A percentile compares a stretch with the other conserved stretches of the same genome.
These are phyloP conservation scores for Calonectria fujianensis DNA, from an alignment of 2,329 filamentous ascomycete genomes.

Conservation along the genomic window DNA sequence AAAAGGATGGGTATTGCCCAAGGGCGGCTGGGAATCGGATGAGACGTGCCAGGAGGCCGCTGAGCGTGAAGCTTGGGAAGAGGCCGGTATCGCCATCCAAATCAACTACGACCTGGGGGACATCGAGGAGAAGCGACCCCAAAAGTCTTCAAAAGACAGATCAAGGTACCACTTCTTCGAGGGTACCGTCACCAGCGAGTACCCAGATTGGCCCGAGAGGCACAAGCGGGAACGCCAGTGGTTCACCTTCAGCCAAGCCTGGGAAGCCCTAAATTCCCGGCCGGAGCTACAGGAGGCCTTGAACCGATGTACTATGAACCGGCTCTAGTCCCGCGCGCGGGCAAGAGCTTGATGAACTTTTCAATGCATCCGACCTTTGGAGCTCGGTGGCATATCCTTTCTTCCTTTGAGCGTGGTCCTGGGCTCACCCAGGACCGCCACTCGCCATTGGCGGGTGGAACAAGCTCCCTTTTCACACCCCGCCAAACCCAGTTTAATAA, in stretches of 20 bases:
- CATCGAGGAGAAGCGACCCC: constrained; percentile 88
- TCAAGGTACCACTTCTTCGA: constrained; percentile 88
- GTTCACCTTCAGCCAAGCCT: constrained; percentile 91
- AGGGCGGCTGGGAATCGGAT: constrained; percentile 98
- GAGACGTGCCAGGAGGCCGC: constrained; percentile 92
- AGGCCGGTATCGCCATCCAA: constrained; percentile 91
- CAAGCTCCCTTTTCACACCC: constrained; percentile 16
- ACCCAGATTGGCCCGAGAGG: constrained; percentile 93
- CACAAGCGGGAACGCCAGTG: constrained; percentile 93
- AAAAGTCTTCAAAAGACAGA: constrained; percentile 80
- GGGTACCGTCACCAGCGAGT: constrained; percentile 89
- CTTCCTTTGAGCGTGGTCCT: constrained; percentile 24
- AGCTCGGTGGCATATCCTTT: constrained; percentile 11
- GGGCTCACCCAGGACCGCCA: constrained; percentile 21
- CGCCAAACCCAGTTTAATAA: constrained; percentile 40
- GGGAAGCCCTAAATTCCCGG: constrained; percentile 82
- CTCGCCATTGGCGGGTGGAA: constrained; percentile 24
- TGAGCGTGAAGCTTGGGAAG: constrained; percentile 96
- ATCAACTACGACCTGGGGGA: constrained; percentile 90
- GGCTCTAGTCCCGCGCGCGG: constrained; percentile 48
- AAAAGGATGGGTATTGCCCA: constrained; percentile 96
- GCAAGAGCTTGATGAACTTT: constrained; percentile 31
- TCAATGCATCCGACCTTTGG: constrained; percentile 13
- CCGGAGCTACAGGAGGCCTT: constrained; percentile 94
- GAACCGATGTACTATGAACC: constrained; percentile 83